These are phyloP conservation scores for Clitopilus hobsonii DNA, from an alignment of 768 basidiomycete species.

Conservation along the genomic window DNA sequence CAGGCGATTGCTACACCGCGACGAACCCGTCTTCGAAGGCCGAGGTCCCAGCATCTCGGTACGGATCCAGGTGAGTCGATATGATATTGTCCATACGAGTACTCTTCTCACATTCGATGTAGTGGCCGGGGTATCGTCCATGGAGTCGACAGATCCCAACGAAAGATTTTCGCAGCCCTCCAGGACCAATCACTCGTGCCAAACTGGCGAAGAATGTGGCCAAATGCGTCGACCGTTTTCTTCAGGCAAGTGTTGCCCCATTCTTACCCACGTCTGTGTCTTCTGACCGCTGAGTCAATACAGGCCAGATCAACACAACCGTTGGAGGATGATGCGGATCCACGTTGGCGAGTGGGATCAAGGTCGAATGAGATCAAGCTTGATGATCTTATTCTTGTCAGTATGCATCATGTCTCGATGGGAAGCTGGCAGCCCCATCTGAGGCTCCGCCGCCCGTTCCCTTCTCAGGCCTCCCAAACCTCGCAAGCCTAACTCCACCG, in stretches of 20 bases:
- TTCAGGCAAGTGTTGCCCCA: conserved; percentile 35
- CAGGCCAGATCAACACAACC: conserved; percentile 44
- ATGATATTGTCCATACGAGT: conserved; percentile 7
- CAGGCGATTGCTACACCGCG: conserved; percentile 48
- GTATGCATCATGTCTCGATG: conserved; percentile 78
- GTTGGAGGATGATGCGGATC: conserved; percentile 65
- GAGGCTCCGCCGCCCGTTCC: conserved; percentile 42
- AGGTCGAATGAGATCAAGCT: conserved; percentile 48
- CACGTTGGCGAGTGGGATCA: conserved; percentile 57
- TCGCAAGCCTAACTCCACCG: no score
- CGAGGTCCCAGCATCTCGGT: conserved; percentile 81
- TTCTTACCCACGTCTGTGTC: conserved; percentile 1
- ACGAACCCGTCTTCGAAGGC: conserved; percentile 63
- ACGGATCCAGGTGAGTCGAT: conserved; percentile 56
- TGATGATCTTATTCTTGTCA: conserved; percentile 69
- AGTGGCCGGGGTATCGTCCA: conserved; percentile 80
- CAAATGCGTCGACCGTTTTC: conserved; percentile 70
- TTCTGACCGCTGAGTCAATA: conserved; percentile 7
- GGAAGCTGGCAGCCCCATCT: conserved; percentile 82
- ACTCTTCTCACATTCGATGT: conserved; percentile 2
- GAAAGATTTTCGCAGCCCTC: conserved; percentile 74
- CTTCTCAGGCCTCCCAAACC: neutral
- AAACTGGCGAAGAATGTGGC: conserved; percentile 81
- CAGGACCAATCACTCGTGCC: conserved; percentile 68
- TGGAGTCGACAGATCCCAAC: conserved; percentile 85